Evolutionary conservation across 208 protist species (phyloP), one percentile per base, ranked within the genome.

Genomic region (Leishmania guyanensis): DNA sequence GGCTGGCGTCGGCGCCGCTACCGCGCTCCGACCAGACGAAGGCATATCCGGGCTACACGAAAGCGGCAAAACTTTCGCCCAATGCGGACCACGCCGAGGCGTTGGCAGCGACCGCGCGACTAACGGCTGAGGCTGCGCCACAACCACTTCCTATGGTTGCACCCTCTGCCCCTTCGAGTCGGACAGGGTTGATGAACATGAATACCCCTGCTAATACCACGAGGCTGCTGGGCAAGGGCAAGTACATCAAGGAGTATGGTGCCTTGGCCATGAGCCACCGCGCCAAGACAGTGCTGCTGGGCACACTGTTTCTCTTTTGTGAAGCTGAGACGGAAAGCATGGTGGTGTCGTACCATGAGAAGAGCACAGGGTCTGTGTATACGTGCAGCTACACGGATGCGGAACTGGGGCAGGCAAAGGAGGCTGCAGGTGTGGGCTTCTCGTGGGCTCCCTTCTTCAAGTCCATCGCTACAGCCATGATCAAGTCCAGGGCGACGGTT

Each of bases 381-480:
- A 92, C 88, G 8, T 78, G 76, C 75, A 75, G 75, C 73, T 95
- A 93, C 79, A 95, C 90, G 1, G 91, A 97, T 76, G 85, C 74
- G 6, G 88, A 96, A 80, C 88, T 97, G 14, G 71, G 70, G 1
- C 81, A 85, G 33, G 89, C 86, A 46, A 96, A 96, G 78, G 86
- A 93, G n/a, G 69, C 69, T 5, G 75, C 86, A 16, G 85, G 84
- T 20, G 85, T 95, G 43, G 62, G 76, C 62, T 88, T 95, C 78
- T 81, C 84, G 51, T 97, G 94, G 93, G 91, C 90, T 1, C 86
- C 91, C 17, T 97, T 97, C 85, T 97, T 96, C 83, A 97, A 97
- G 77, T 96, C 93, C 26, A 77, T 98, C 29, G 92, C 93, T 4
- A 90, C 91, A 10, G 94, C 90, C 54, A 58, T 96, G 29, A 86